Conservation (phyloP, 2,329 filamentous ascomycete species). For the Colletotrichum sp. region DNA sequence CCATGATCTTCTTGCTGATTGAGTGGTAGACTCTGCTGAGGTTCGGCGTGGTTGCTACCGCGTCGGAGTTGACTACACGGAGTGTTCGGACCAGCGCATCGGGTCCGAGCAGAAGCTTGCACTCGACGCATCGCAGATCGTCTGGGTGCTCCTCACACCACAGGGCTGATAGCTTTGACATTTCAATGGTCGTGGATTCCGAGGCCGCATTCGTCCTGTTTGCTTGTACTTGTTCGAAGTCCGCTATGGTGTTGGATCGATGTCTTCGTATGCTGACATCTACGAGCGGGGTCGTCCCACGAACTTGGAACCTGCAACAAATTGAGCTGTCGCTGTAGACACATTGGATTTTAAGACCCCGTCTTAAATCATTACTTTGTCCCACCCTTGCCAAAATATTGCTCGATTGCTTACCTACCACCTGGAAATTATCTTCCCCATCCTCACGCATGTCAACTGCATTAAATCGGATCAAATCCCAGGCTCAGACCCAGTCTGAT, state of each 20-base stretch:
- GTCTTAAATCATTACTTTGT: not conserved
- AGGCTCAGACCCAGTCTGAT: not conserved
- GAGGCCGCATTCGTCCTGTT: no score
- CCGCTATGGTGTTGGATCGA: not conserved
- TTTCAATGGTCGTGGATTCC: no score
- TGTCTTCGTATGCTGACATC: not conserved
- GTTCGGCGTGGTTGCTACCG: fast-evolving
- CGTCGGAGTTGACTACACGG: fast-evolving
- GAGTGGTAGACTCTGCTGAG: not conserved
- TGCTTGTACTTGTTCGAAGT: no score
- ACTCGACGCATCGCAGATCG: not conserved
- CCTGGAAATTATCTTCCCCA: not conserved
- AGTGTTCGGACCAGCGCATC: not conserved
- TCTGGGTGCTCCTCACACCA: not conserved
- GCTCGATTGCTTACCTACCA: not conserved
- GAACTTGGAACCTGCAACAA: not conserved
- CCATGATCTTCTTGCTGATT: not conserved
- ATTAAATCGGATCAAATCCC: not conserved
- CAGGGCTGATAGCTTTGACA: not conserved
- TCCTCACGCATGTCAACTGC: not conserved
- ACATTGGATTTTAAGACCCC: fast-evolving
- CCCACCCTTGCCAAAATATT: not conserved
- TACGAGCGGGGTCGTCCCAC: not conserved
- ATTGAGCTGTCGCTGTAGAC: not conserved
- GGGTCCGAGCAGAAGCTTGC: not conserved